Conservation (phyloP, 1,284 basidiomycete species). For the Earliella scabrosa region DNA sequence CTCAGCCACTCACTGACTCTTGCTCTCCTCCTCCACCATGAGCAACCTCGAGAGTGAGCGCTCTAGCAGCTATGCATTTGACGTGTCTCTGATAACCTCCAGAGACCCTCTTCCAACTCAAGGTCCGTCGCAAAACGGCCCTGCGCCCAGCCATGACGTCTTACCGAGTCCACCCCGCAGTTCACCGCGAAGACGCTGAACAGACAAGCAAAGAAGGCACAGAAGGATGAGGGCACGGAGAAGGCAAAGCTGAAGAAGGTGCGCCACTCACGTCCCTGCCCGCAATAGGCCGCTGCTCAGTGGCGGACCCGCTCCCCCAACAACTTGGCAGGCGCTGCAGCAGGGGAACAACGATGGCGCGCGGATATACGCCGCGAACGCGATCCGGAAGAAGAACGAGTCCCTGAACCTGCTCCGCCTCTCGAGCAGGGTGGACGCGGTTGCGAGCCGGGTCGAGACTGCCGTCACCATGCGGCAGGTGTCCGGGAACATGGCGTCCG, state of each 20-base stretch:
- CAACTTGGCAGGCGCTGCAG: slow-evolving; percentile 95
- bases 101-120: slow-evolving; percentile 97
- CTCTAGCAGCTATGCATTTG: not conserved
- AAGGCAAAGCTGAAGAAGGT: slow-evolving; percentile 93
- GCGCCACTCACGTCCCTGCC: slow-evolving; percentile 12
- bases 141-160: slow-evolving; percentile 9
- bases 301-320: no score
- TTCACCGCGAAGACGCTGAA: slow-evolving; percentile 95
- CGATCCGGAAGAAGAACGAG: slow-evolving; percentile 98
- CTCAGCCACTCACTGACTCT: slow-evolving; percentile 7
- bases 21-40: slow-evolving; percentile 49
- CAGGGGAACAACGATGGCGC: slow-evolving; percentile 98
- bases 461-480: slow-evolving; percentile 97
- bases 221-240: slow-evolving; percentile 90
- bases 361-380: slow-evolving; percentile 98
- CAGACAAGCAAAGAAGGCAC: slow-evolving; percentile 93
- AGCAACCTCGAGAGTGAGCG: slow-evolving; percentile 89
- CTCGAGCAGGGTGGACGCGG: slow-evolving; percentile 93
- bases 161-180: slow-evolving; percentile 45
- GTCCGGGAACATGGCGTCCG: slow-evolving; percentile 94
- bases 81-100: slow-evolving; percentile 33
- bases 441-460: slow-evolving; percentile 97
- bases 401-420: slow-evolving; percentile 88
- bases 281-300: not conserved
- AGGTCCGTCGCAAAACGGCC: slow-evolving; percentile 51